These are phyloP conservation scores for Coprinellus aureogranulatus DNA, from an alignment of 768 basidiomycete species.

Conservation along the genomic window DNA sequence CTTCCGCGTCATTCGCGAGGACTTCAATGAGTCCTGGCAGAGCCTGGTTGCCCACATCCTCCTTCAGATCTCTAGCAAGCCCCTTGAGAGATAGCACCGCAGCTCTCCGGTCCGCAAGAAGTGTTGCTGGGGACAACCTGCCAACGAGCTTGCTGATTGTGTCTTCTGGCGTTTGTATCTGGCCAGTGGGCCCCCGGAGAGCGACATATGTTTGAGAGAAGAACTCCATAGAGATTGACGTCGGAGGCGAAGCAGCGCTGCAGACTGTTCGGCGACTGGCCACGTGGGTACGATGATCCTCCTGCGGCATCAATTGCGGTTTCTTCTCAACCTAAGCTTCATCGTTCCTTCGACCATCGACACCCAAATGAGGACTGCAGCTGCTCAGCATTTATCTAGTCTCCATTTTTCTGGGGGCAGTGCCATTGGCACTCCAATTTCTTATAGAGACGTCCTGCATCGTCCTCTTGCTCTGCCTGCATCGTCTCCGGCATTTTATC, in stretches of 20 bases:
- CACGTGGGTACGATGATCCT: neutral
- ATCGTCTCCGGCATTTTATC: too few species aligned
- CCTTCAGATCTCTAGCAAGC: constrained; percentile 84
- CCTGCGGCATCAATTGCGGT: neutral
- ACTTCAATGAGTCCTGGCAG: constrained; percentile 24
- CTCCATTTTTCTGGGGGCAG: neutral
- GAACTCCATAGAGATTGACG: constrained; percentile 63
- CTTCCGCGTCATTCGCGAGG: constrained; percentile 35
- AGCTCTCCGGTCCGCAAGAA: constrained; percentile 88
- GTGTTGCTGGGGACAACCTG: constrained; percentile 83
- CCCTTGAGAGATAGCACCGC: constrained; percentile 94
- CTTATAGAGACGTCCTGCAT: too few species aligned
- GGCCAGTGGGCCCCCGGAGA: constrained; percentile 77
- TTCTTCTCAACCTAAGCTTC: neutral
- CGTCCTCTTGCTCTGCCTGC: too few species aligned
- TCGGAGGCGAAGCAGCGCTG: too few species aligned
- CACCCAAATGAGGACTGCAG: neutral
- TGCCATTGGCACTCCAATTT: neutral
- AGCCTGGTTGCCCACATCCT: constrained; percentile 80
- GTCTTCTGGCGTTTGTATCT: constrained; percentile 79
- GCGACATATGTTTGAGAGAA: constrained; percentile 83
- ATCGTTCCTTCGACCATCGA: neutral
- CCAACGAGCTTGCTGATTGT: constrained; percentile 88
- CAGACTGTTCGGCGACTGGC: neutral
- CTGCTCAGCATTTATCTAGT: constrained; percentile 3